Percentiles rank a stretch among this genome's conserved stretches.
phyloP scores from a whole-genome alignment of 2,329 filamentous ascomycete species.

The Fusarium sp. region DNA sequence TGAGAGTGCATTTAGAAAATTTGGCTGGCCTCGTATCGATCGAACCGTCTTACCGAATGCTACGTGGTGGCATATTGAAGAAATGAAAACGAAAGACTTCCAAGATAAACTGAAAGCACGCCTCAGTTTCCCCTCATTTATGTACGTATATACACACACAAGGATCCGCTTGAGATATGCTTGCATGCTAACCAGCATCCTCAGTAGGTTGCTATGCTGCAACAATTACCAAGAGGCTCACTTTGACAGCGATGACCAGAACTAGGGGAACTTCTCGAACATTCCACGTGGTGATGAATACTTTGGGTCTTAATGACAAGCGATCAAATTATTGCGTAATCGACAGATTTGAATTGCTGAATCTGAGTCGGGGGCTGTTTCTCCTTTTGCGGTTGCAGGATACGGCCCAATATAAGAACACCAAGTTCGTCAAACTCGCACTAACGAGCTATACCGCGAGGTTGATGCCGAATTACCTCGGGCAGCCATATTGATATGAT shows the following conservation, averaged over 20 bases:
- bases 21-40: slow-evolving; percentile 25
- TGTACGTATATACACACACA: slow-evolving; percentile 4
- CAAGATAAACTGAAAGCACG: slow-evolving; percentile 10
- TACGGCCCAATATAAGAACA: background rate
- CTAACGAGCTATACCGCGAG: background rate
- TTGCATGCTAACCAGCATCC: slow-evolving; percentile 19
- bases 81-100: background rate
- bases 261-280: background rate
- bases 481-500: background rate
- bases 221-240: slow-evolving; percentile 1
- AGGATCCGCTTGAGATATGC: slow-evolving; percentile 9
- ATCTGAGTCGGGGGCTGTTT: too few species aligned
- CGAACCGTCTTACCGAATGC: slow-evolving; percentile 17
- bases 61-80: background rate
- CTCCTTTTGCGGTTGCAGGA: slow-evolving; percentile 23
- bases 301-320: background rate
- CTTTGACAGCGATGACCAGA: slow-evolving; percentile 5
- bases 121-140: background rate
- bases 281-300: background rate
- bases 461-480: slow-evolving; percentile 13
- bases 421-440: background rate
- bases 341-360: too few species aligned
- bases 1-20: background rate
- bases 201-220: background rate
- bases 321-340: background rate